These are phyloP conservation scores for Penicillium corylophilum DNA, from an alignment of 2,329 filamentous ascomycete genomes.

Conservation along the genomic window DNA sequence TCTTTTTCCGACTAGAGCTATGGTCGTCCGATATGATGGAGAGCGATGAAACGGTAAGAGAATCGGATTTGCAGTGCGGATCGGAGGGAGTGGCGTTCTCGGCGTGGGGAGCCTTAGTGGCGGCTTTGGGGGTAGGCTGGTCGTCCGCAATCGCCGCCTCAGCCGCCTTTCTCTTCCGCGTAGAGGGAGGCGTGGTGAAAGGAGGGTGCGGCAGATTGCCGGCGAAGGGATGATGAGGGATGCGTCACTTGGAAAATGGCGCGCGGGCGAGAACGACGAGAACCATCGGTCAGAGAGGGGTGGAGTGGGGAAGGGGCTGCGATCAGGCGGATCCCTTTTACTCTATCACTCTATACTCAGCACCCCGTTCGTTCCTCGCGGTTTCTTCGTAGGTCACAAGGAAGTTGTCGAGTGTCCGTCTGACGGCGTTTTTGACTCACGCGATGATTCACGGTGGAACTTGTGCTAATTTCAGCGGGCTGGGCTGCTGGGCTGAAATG, in stretches of 20 bases:
- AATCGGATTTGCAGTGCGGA: conserved; percentile 27
- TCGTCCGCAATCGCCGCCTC: conserved; percentile 43
- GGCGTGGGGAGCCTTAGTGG: conserved; percentile 28
- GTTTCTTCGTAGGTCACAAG: too few relatives aligned
- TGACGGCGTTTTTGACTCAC: neutral
- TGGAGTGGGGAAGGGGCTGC: conserved; percentile 17
- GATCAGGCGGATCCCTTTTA: conserved; percentile 2
- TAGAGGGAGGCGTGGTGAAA: conserved; percentile 55
- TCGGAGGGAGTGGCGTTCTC: conserved; percentile 30
- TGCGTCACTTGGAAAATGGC: conserved; percentile 18
- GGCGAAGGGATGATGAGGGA: conserved; percentile 9
- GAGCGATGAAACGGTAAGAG: conserved; percentile 6
- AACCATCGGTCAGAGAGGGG: conserved; percentile 4
- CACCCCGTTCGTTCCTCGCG: too few relatives aligned
- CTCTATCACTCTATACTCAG: neutral
- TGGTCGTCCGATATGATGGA: conserved; percentile 24
- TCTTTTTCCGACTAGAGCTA: conserved; percentile 21
- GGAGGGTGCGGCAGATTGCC: conserved; percentile 1
- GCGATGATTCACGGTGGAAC: neutral
- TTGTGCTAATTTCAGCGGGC: neutral
- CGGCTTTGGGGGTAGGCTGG: conserved; percentile 26
- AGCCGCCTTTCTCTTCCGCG: conserved; percentile 55
- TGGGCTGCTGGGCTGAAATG: neutral
- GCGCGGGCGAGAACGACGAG: conserved; percentile 2
- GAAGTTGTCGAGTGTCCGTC: neutral